Percentiles rank a stretch among this genome's conserved stretches.
Conservation (phyloP, 73 alveolate genomes). For the Urostyla sp. region DNA sequence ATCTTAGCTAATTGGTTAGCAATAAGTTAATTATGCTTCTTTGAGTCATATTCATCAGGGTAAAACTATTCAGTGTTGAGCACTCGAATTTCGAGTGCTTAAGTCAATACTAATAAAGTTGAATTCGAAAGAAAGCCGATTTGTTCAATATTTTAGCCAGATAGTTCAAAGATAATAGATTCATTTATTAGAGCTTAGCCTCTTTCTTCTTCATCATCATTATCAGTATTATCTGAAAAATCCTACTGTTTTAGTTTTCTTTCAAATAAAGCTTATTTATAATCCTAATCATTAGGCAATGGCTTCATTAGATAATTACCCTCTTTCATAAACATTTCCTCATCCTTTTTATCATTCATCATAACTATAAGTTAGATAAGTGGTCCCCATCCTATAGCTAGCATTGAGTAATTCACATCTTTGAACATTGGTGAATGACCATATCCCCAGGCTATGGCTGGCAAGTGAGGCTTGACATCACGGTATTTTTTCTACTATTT, state of each 20-base stretch:
- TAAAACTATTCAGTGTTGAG: slow-evolving; percentile 23
- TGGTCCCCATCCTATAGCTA: slow-evolving; percentile 67
- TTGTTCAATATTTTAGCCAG: not conserved
- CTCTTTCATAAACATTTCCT: slow-evolving; percentile 23
- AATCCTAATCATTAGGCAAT: too few species aligned
- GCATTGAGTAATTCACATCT: slow-evolving; percentile 42
- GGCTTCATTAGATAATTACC: slow-evolving; percentile 43
- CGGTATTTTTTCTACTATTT: not conserved
- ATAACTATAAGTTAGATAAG: slow-evolving; percentile 34
- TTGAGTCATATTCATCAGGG: slow-evolving; percentile 41
- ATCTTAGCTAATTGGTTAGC: too few species aligned
- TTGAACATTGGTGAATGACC: slow-evolving; percentile 56
- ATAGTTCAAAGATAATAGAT: not conserved
- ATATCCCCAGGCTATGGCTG: slow-evolving; percentile 59
- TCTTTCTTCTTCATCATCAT: not conserved
- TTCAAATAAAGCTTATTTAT: too few species aligned
- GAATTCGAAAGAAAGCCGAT: slow-evolving; percentile 11
- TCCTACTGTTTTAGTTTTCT: slow-evolving; percentile 15
- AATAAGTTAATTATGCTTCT: too few species aligned
- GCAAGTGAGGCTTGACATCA: not conserved
- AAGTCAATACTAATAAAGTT: slow-evolving; percentile 13
- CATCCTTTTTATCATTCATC: slow-evolving; percentile 26
- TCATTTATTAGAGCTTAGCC: not conserved
- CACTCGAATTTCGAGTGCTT: slow-evolving; percentile 23
- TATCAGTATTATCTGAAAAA: not conserved